phyloP scores from a whole-genome alignment of 2,329 filamentous ascomycete species.

The Leptographium wingfieldii region DNA sequence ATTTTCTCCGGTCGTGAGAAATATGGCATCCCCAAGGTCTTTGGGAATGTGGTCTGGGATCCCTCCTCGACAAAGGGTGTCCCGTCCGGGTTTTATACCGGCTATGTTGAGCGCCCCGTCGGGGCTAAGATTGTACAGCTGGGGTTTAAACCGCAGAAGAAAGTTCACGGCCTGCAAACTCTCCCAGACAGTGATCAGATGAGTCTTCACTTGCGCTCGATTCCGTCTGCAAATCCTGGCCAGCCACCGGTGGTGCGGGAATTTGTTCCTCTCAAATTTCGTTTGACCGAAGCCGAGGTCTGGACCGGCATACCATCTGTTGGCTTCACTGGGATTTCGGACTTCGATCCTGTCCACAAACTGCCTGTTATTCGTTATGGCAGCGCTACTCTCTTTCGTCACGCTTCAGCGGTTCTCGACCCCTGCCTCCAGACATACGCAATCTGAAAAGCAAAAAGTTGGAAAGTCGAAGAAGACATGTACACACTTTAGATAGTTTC shows the following conservation, averaged over 20 bases:
- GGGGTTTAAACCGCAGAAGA: neutral
- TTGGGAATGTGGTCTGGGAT: neutral
- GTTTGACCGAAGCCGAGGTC: neutral
- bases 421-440: no score
- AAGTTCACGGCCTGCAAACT: neutral
- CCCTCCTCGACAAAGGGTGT: neutral
- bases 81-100: neutral
- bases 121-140: neutral
- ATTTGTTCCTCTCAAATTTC: neutral
- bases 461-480: no score
- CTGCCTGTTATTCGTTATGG: no score
- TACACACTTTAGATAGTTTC: no score
- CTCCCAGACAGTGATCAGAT: neutral
- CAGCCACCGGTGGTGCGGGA: neutral
- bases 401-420: no score
- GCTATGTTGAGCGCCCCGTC: neutral
- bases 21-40: conserved; percentile 1
- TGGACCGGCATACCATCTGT: neutral
- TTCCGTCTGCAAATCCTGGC: neutral
- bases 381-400: no score
- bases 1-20: conserved; percentile 1
- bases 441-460: neutral
- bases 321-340: no score
- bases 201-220: conserved; percentile 1
- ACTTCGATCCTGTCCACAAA: no score